Conservation (phyloP, 371 early-diverging fungal species). For the Choanephora cucurbitarum region DNA sequence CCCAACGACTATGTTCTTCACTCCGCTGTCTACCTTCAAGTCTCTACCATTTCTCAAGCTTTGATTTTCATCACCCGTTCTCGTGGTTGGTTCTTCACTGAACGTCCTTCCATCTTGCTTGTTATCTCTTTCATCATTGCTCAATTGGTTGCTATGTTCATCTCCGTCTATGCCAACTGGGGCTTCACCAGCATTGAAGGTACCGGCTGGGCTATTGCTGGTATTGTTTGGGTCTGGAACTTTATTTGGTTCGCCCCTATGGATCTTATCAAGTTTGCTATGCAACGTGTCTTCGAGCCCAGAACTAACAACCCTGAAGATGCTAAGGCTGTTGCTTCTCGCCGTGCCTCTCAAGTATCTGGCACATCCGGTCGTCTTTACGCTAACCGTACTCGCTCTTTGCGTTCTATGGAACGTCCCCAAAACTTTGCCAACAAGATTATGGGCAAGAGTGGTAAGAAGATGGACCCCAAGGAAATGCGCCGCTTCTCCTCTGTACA, state of each 20-base stretch:
- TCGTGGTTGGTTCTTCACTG: slow-evolving; percentile 54
- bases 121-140: slow-evolving; percentile 54
- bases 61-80: slow-evolving; percentile 64
- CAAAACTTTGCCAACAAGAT: slow-evolving; percentile 35
- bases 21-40: slow-evolving; percentile 59
- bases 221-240: slow-evolving; percentile 75
- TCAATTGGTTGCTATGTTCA: slow-evolving; percentile 58
- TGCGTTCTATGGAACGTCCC: slow-evolving; percentile 29
- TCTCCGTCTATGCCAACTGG: slow-evolving; percentile 64
- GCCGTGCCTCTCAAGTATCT: slow-evolving; percentile 32
- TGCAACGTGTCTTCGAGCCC: slow-evolving; percentile 58
- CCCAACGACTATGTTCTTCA: slow-evolving; percentile 51
- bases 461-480: slow-evolving; percentile 47
- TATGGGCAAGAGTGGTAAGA: slow-evolving; percentile 19
- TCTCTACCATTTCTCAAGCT: slow-evolving; percentile 60
- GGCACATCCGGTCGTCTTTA: slow-evolving; percentile 35
- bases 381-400: slow-evolving; percentile 34
- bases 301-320: slow-evolving; percentile 14
- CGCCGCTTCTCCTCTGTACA: slow-evolving; percentile 47
- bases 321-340: slow-evolving; percentile 15
- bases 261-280: slow-evolving; percentile 70
- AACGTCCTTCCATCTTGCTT: slow-evolving; percentile 53
- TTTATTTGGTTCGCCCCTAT: slow-evolving; percentile 72
- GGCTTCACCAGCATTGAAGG: slow-evolving; percentile 58
- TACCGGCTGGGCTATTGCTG: slow-evolving; percentile 58